These are phyloP conservation scores for Chalaropsis thielavioides DNA, from an alignment of 2,329 filamentous ascomycete genomes.

Conservation along the genomic window DNA sequence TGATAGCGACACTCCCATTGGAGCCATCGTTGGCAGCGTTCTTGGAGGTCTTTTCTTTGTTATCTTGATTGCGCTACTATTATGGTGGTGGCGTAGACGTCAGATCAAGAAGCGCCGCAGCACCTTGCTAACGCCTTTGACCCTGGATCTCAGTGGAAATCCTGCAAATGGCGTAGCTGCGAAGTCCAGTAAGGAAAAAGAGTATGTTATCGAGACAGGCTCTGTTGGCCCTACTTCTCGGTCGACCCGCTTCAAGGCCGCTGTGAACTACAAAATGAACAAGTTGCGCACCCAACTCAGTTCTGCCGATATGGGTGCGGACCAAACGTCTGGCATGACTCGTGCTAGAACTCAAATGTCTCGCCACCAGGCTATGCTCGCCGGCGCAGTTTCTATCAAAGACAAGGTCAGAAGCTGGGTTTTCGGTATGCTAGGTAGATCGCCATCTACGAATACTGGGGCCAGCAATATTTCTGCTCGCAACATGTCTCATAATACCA, in stretches of 20 bases:
- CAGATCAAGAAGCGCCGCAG: constrained; percentile 31
- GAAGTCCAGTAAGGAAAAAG: constrained; percentile 22
- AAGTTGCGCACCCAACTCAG: constrained; percentile 18
- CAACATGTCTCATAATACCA: not conserved
- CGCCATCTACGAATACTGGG: not conserved
- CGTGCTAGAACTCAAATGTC: constrained; percentile 16
- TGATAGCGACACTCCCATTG: constrained; percentile 24
- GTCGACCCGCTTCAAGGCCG: constrained; percentile 29
- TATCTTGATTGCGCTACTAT: constrained; percentile 32
- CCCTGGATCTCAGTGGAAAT: constrained; percentile 22
- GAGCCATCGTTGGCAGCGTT: constrained; percentile 37
- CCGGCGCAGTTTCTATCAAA: constrained; percentile 23
- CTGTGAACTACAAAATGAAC: constrained; percentile 23
- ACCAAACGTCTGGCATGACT: constrained; percentile 34
- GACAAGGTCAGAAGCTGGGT: constrained; percentile 22
- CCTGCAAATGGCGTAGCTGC: constrained; percentile 18
- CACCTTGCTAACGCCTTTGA: constrained; percentile 36
- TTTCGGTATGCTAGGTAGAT: constrained; percentile 18
- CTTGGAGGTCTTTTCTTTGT: constrained; percentile 35
- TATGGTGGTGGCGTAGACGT: constrained; percentile 38
- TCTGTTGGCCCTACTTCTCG: constrained; percentile 37
- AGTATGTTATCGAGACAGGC: constrained; percentile 31
- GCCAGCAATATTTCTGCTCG: constrained; percentile 4
- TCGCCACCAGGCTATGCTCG: constrained; percentile 21
- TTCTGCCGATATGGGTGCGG: constrained; percentile 23